Evolutionary conservation across 345 rosid species (phyloP).

Genomic region (Aquilaria malaccensis): DNA sequence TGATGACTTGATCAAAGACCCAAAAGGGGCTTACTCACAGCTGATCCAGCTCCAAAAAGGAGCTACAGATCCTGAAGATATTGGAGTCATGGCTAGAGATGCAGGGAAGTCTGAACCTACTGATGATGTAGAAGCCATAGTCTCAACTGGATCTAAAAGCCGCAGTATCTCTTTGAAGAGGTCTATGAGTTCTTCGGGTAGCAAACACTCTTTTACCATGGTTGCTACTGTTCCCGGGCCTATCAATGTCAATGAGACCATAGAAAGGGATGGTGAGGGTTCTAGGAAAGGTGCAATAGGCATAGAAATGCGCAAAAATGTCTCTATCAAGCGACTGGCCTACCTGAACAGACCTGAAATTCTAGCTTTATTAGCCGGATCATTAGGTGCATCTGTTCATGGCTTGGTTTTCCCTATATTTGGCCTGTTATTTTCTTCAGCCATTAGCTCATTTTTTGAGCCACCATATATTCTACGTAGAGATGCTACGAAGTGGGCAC

Average conservation of each 20-base stretch:
- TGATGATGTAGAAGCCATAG: conserved; percentile 9
- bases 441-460: conserved; percentile 63
- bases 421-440: conserved; percentile 59
- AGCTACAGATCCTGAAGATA: conserved; percentile 26
- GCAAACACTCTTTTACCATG: conserved; percentile 35
- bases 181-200: conserved; percentile 38
- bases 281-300: neutral
- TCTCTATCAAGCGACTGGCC: conserved; percentile 54
- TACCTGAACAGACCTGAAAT: conserved; percentile 68
- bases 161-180: conserved; percentile 19
- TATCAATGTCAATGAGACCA: conserved; percentile 16
- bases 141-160: conserved; percentile 20
- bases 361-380: conserved; percentile 46
- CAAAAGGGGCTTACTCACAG: conserved; percentile 71
- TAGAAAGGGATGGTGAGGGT: conserved; percentile 7
- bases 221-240: conserved; percentile 28
- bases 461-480: conserved; percentile 30
- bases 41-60: conserved; percentile 39
- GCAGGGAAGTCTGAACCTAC: conserved; percentile 10
- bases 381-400: conserved; percentile 51
- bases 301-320: conserved; percentile 30
- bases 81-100: conserved; percentile 6
- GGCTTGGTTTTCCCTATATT: conserved; percentile 68
- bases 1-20: conserved; percentile 51
- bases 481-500: conserved; percentile 58